phyloP scores from a whole-genome alignment of 2,329 filamentous ascomycete species.

The Alternaria triticina region DNA sequence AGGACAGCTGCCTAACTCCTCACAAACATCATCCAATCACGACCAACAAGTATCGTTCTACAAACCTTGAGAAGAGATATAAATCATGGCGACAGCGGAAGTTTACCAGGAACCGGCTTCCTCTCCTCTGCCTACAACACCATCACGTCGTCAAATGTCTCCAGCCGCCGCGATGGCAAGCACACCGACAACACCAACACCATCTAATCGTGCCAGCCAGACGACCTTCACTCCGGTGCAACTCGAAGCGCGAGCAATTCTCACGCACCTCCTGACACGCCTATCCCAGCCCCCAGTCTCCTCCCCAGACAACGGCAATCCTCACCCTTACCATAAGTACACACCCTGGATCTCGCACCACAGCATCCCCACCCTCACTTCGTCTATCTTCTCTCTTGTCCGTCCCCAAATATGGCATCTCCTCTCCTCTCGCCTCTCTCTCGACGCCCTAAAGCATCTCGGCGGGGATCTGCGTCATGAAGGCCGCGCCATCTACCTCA shows the following conservation, averaged over 20 bases:
- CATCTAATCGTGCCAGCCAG: neutral
- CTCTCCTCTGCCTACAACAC: neutral
- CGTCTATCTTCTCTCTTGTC: constrained; percentile 26
- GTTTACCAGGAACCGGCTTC: neutral
- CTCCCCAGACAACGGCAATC: neutral
- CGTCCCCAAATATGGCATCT: constrained; percentile 32
- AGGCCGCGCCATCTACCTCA: constrained; percentile 33
- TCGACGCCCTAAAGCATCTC: constrained; percentile 31
- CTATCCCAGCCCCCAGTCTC: constrained; percentile 15
- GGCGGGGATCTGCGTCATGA: constrained; percentile 32
- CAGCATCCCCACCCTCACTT: constrained; percentile 16
- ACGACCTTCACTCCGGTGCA: constrained; percentile 17
- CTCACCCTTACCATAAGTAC: constrained; percentile 22
- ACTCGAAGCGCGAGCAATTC: constrained; percentile 31
- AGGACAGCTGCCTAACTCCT: neutral
- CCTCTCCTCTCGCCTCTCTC: constrained; percentile 25
- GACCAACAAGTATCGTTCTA: neutral
- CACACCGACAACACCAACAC: neutral
- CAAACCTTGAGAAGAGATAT: neutral
- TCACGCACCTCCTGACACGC: constrained; percentile 25
- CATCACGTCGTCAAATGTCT: neutral
- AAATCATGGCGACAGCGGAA: constrained; percentile 1
- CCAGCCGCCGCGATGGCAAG: neutral
- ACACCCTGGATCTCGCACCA: constrained; percentile 27
- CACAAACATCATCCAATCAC: neutral